A percentile compares a stretch with the other conserved stretches of the same genome.
phyloP scores from a whole-genome alignment of 2,329 filamentous ascomycete genomes.

The Apiospora koreana region DNA sequence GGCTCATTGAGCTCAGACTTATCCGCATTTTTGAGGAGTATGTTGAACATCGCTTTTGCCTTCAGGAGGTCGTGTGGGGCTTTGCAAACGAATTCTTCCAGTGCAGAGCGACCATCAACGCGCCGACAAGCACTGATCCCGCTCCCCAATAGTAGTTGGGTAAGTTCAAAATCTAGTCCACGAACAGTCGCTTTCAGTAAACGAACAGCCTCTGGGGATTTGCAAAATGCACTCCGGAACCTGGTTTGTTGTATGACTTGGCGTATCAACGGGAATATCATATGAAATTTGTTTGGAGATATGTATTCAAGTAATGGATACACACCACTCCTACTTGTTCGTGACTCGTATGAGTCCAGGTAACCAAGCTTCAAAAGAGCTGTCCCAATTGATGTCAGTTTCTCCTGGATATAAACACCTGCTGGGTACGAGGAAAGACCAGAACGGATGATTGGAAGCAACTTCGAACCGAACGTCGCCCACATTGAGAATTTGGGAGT shows the following conservation, averaged over 20 bases:
- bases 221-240: too few relatives aligned
- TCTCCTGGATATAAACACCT: background rate
- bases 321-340: background rate
- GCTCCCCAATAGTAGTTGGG: background rate
- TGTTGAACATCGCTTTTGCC: background rate
- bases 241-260: too few relatives aligned
- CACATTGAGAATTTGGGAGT: background rate
- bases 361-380: background rate
- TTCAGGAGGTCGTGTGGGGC: rapidly evolving
- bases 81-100: background rate
- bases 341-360: background rate
- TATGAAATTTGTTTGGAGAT: too few relatives aligned
- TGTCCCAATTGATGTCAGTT: background rate
- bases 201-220: too few relatives aligned
- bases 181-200: too few relatives aligned
- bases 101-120: background rate
- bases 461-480: too few relatives aligned
- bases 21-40: background rate
- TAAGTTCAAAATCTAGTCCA: background rate
- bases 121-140: background rate
- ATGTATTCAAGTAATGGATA: background rate
- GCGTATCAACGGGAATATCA: too few relatives aligned
- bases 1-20: background rate
- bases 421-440: too few relatives aligned
- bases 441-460: too few relatives aligned